These are phyloP conservation scores for Rhodotorula kratochvilovae DNA, from an alignment of 768 basidiomycete species.

Conservation along the genomic window DNA sequence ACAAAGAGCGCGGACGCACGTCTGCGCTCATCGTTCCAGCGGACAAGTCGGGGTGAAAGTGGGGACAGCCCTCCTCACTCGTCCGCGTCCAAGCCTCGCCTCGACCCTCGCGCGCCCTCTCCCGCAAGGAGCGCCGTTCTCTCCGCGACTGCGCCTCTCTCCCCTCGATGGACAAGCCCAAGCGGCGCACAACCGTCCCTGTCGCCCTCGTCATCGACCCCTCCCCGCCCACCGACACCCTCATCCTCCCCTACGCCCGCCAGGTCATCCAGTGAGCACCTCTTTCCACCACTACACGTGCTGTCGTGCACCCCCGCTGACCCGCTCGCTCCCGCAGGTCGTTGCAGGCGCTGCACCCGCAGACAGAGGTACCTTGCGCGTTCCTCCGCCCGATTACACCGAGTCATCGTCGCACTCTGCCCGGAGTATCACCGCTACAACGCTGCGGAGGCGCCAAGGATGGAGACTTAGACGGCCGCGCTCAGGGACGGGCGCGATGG, in stretches of 20 bases:
- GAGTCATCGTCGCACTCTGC: background rate
- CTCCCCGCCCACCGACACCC: background rate
- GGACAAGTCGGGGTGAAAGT: background rate
- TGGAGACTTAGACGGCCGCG: too few relatives aligned
- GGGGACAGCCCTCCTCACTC: too few relatives aligned
- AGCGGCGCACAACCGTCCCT: constrained; percentile 14
- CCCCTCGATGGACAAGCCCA: background rate
- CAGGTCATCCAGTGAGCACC: constrained; percentile 9
- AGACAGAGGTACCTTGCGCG: constrained; percentile 4
- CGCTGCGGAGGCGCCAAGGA: too few relatives aligned
- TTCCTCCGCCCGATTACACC: background rate
- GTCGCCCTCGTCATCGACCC: constrained; percentile 27
- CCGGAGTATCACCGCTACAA: too few relatives aligned
- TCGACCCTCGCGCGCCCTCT: background rate
- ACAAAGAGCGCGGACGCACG: too few relatives aligned
- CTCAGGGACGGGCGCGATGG: too few relatives aligned
- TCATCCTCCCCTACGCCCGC: constrained; percentile 9
- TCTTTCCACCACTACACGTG: too few relatives aligned
- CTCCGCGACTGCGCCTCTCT: too few relatives aligned
- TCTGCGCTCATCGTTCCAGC: too few relatives aligned
- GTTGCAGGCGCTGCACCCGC: constrained; percentile 14
- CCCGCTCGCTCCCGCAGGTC: background rate
- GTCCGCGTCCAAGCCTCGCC: too few relatives aligned
- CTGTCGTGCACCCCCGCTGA: background rate
- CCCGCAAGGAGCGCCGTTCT: too few relatives aligned